Percentiles rank a stretch among this genome's conserved stretches.
Evolutionary conservation across 371 early-diverging fungal genomes (phyloP).

Genomic region (Thermomucor indicae-seudaticae): DNA sequence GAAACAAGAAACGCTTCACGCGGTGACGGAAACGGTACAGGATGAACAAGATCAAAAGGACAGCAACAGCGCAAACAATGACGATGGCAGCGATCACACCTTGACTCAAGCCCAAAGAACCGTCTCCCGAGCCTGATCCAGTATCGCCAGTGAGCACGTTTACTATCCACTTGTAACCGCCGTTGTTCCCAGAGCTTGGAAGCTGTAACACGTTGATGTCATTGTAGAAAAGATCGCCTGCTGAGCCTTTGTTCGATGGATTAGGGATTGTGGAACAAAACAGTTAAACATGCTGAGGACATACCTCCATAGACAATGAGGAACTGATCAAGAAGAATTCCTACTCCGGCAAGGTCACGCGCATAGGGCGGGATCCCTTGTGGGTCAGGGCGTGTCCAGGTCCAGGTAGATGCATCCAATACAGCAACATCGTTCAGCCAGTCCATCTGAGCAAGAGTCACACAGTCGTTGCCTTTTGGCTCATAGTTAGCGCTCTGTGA

Average conservation of each 20-base stretch:
- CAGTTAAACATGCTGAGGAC: neutral
- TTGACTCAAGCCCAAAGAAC: neutral
- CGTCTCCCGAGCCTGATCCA: neutral
- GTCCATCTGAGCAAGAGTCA: no score
- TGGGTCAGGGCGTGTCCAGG: neutral
- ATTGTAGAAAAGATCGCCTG: neutral
- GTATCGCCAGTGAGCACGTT: constrained; percentile 1
- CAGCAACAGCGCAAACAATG: constrained; percentile 5
- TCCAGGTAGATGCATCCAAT: neutral
- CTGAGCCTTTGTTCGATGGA: neutral
- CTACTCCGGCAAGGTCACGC: neutral
- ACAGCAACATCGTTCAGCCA: neutral
- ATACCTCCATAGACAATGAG: constrained; percentile 1
- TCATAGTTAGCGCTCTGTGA: no score
- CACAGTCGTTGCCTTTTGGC: no score
- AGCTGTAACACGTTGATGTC: constrained; percentile 16
- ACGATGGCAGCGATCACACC: constrained; percentile 16
- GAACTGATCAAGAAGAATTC: neutral
- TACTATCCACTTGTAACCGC: neutral
- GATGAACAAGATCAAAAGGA: constrained; percentile 1
- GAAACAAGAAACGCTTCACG: neutral
- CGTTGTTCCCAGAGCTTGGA: neutral
- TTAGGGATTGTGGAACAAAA: no score
- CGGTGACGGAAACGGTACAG: constrained; percentile 10
- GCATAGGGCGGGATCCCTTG: neutral